phyloP scores from a whole-genome alignment of 129 eudicot species.

The Saposhnikovia divaricata region DNA sequence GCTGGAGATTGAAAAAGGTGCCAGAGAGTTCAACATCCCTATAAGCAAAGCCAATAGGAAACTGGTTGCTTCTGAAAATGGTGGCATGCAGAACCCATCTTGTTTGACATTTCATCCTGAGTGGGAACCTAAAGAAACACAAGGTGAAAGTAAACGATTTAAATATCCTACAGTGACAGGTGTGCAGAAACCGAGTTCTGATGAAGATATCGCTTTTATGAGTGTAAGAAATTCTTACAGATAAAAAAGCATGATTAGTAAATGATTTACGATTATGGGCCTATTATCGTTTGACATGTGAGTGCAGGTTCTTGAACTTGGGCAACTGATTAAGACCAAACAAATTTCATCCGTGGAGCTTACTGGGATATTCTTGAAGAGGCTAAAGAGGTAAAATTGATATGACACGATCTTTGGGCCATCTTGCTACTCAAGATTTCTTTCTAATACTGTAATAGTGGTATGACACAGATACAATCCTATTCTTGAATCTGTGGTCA shows the following conservation, averaged over 20 bases:
- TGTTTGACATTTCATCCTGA: too few species aligned
- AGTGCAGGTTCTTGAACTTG: constrained; percentile 78
- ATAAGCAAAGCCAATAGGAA: constrained; percentile 48
- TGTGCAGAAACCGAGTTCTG: constrained; percentile 52
- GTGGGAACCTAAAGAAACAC: constrained; percentile 37
- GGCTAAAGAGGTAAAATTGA: constrained; percentile 57
- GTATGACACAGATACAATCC: constrained; percentile 47
- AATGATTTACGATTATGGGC: too few species aligned
- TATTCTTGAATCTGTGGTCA: constrained; percentile 73
- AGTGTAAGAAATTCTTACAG: constrained; percentile 39
- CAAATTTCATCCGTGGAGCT: constrained; percentile 70
- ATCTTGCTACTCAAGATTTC: not conserved
- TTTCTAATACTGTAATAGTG: not conserved
- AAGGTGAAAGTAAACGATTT: constrained; percentile 28
- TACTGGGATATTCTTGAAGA: constrained; percentile 52
- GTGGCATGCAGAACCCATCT: constrained; percentile 73
- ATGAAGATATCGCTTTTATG: constrained; percentile 92
- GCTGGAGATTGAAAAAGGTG: constrained; percentile 69
- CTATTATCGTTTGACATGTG: not conserved
- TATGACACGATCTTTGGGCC: not conserved
- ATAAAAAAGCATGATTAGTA: not conserved
- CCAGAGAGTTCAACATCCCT: constrained; percentile 59
- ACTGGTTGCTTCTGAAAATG: constrained; percentile 60
- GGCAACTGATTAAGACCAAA: constrained; percentile 68
- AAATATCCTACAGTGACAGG: constrained; percentile 43